These are phyloP conservation scores for Solanum etuberosum DNA, from an alignment of 257 asterid genomes.

Conservation along the genomic window DNA sequence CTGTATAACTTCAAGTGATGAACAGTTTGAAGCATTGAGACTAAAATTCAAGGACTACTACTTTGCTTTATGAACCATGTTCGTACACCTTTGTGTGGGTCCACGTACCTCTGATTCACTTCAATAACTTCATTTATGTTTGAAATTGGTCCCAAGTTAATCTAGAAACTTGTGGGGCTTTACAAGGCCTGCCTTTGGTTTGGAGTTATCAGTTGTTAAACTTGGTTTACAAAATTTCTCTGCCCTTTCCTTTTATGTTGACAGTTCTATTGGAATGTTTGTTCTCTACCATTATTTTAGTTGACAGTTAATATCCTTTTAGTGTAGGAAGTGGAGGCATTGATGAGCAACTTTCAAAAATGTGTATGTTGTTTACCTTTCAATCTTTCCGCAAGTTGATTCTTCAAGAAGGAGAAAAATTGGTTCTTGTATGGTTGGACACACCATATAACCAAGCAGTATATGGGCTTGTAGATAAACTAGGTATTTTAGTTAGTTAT, in stretches of 20 bases:
- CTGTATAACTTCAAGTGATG: background rate
- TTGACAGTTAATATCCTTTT: slow-evolving; percentile 16
- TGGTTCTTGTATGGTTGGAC: slow-evolving; percentile 93
- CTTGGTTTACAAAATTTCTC: background rate
- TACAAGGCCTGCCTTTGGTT: background rate
- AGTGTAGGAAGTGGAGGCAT: slow-evolving; percentile 45
- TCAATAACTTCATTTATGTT: background rate
- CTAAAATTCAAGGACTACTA: background rate
- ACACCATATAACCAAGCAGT: slow-evolving; percentile 98
- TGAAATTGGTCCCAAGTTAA: background rate
- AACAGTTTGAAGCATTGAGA: background rate
- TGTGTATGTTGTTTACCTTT: slow-evolving; percentile 73
- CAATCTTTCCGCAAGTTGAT: slow-evolving; percentile 83
- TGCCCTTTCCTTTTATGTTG: background rate
- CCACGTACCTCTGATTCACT: background rate
- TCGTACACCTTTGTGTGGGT: background rate
- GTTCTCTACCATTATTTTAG: background rate
- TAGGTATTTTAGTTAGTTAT: slow-evolving; percentile 34
- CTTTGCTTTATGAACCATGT: background rate
- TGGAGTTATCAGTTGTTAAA: background rate
- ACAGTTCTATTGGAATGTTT: background rate
- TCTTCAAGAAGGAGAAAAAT: slow-evolving; percentile 98
- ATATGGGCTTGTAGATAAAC: slow-evolving; percentile 91
- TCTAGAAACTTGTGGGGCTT: background rate
- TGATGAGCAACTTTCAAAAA: slow-evolving; percentile 63